Percentiles rank a stretch among this genome's conserved stretches.
These are phyloP conservation scores for Lophiotrema nucula DNA, from an alignment of 495 filamentous ascomycete species.

Conservation along the genomic window DNA sequence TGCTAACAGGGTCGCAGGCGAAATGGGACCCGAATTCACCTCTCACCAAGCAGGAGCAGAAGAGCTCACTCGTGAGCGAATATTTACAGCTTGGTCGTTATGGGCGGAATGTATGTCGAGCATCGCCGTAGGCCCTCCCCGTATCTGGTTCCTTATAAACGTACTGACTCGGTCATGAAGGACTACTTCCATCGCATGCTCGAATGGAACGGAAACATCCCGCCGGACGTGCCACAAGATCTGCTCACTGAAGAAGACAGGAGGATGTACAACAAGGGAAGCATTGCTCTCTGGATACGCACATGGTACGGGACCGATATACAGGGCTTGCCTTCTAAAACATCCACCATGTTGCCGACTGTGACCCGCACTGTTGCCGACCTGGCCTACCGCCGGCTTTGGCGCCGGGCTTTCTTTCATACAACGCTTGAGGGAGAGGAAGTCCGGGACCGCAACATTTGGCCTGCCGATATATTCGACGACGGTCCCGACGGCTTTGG, in stretches of 20 bases:
- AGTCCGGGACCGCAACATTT: background rate
- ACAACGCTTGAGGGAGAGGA: background rate
- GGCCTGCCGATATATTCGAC: background rate
- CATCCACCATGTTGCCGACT: background rate
- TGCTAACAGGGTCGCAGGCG: background rate
- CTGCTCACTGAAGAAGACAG: background rate
- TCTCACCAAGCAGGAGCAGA: background rate
- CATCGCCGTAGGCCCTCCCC: background rate
- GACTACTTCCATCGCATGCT: background rate
- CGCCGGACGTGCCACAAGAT: background rate
- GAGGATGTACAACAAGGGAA: background rate
- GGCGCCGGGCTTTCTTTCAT: background rate
- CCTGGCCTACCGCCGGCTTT: background rate
- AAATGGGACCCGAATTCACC: background rate
- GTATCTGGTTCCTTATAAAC: background rate
- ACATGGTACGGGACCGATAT: background rate
- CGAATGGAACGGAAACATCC: background rate
- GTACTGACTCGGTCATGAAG: background rate
- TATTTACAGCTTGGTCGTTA: background rate
- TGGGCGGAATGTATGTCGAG: background rate
- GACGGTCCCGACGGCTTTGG: background rate
- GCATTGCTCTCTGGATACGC: background rate
- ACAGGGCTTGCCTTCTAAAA: background rate
- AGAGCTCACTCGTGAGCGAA: background rate
- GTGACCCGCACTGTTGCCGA: background rate